Conservation (phyloP, 176 grass and related monocot genomes). For the Oryza punctata region DNA sequence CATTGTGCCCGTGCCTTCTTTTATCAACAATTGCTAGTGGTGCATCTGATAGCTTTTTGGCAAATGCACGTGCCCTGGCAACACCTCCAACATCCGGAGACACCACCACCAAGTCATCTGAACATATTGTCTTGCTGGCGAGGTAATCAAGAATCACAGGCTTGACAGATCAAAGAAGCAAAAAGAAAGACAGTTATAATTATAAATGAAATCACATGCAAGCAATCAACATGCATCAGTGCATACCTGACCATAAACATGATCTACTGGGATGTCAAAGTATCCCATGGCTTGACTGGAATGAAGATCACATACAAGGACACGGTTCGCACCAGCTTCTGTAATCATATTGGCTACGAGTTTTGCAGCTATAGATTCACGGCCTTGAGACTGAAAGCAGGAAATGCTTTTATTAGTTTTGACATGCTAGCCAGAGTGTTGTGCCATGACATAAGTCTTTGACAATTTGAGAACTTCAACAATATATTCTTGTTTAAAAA, state of each 20-base stretch:
- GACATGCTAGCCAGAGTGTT: neutral
- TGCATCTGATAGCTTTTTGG: slow-evolving; percentile 93
- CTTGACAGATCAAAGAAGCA: slow-evolving; percentile 47
- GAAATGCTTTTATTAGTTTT: neutral
- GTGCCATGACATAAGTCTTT: neutral
- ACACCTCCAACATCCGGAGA: slow-evolving; percentile 97
- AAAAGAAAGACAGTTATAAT: slow-evolving; percentile 22
- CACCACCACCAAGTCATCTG: slow-evolving; percentile 89
- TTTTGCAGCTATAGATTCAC: slow-evolving; percentile 98
- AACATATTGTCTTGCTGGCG: slow-evolving; percentile 87
- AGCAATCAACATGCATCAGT: slow-evolving; percentile 17
- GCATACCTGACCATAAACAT: slow-evolving; percentile 94
- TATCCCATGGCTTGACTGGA: slow-evolving; percentile 99
- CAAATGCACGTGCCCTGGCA: slow-evolving; percentile 91
- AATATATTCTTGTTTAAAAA: neutral
- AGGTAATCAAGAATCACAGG: slow-evolving; percentile 99
- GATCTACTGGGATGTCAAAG: slow-evolving; percentile 97
- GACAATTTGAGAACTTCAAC: neutral
- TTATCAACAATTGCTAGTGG: slow-evolving; percentile 98
- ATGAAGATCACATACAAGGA: slow-evolving; percentile 96
- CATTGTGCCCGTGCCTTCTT: slow-evolving; percentile 96
- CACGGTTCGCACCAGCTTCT: slow-evolving; percentile 96
- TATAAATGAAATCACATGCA: slow-evolving; percentile 18
- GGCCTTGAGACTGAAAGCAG: slow-evolving; percentile 79
- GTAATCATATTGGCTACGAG: slow-evolving; percentile 99